Conservation (phyloP, 2,329 filamentous ascomycete species). For the Dothiorella sarmentorum region DNA sequence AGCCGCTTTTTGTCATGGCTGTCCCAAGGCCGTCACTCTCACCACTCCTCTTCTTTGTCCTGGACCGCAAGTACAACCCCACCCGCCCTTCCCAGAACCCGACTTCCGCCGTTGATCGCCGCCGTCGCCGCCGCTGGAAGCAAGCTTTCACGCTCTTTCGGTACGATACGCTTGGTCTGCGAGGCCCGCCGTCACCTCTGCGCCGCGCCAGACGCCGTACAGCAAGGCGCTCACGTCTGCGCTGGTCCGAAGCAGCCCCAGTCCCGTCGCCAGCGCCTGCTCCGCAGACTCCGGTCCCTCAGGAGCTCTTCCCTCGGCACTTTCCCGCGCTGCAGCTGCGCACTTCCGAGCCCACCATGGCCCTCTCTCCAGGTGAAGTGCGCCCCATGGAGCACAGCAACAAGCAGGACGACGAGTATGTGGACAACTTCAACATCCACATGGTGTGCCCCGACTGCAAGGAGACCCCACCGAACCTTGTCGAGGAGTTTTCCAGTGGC, state of each 20-base stretch:
- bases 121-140: not conserved
- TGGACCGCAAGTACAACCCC: constrained; percentile 1
- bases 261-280: not conserved
- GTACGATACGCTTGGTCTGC: not conserved
- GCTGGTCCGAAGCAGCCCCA: not conserved
- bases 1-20: too few relatives aligned
- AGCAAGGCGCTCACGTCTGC: not conserved
- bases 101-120: not conserved
- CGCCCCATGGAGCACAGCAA: constrained; percentile 36
- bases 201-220: not conserved
- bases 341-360: not conserved
- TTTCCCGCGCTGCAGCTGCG: not conserved
- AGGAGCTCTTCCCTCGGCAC: not conserved
- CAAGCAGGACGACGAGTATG: constrained; percentile 52
- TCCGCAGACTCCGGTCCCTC: not conserved
- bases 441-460: constrained; percentile 88
- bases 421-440: constrained; percentile 81
- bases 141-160: not conserved
- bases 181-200: not conserved
- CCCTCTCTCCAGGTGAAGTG: constrained; percentile 45
- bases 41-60: constrained; percentile 12
- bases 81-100: not conserved
- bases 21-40: too few relatives aligned
- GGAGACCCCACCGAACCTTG: constrained; percentile 84
- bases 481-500: constrained; percentile 87